Conservation (phyloP, 345 rosid species). For the Cochlearia excelsa region DNA sequence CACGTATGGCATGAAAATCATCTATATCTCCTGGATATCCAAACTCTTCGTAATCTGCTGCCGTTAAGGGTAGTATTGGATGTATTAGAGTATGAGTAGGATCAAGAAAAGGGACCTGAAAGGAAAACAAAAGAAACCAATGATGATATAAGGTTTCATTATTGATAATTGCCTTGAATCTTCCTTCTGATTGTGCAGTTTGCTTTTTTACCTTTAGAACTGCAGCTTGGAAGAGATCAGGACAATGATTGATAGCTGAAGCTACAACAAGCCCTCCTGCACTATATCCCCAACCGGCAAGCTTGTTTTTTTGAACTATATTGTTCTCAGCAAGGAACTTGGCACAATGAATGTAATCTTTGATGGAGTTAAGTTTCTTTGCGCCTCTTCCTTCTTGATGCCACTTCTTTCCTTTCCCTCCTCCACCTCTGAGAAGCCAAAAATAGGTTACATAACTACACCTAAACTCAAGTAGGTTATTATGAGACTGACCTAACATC, state of each 20-base stretch:
- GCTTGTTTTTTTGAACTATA: constrained; percentile 66
- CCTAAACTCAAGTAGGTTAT: constrained; percentile 3
- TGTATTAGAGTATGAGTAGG: constrained; percentile 75
- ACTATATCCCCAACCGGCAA: constrained; percentile 92
- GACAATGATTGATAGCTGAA: constrained; percentile 74
- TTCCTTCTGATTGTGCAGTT: background rate
- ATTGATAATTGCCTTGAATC: background rate
- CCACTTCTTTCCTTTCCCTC: constrained; percentile 82
- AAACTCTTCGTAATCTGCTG: constrained; percentile 86
- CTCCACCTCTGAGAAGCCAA: constrained; percentile 70
- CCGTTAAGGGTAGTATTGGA: constrained; percentile 76
- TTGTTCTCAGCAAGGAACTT: constrained; percentile 61
- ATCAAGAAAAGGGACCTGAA: constrained; percentile 89
- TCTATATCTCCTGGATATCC: constrained; percentile 77
- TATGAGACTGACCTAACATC: constrained; percentile 71
- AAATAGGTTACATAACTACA: constrained; percentile 7
- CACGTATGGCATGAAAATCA: constrained; percentile 69
- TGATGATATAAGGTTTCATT: background rate
- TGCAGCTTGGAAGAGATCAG: constrained; percentile 72
- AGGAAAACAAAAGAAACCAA: constrained; percentile 8
- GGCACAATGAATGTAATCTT: constrained; percentile 77
- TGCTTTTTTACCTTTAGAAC: constrained; percentile 59
- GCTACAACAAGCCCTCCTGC: constrained; percentile 94
- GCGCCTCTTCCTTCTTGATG: constrained; percentile 67
- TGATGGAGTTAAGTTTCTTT: constrained; percentile 67